These are phyloP conservation scores for Hypsizygus ulmarius DNA, from an alignment of 1,284 basidiomycete genomes.

Conservation along the genomic window DNA sequence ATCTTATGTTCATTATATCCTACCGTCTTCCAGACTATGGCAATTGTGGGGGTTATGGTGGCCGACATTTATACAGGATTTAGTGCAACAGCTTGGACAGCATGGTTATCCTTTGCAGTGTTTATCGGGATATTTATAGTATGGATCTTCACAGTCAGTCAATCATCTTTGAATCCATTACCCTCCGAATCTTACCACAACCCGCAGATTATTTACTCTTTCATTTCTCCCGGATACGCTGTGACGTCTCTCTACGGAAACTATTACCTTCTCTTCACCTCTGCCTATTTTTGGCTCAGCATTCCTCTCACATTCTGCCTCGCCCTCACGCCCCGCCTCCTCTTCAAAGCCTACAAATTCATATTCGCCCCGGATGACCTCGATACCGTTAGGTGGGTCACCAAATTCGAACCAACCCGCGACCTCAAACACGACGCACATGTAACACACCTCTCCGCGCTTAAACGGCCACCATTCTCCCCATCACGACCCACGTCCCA, in stretches of 20 bases:
- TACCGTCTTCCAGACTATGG: slow-evolving; percentile 60
- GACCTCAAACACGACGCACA: slow-evolving; percentile 36
- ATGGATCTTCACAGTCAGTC: slow-evolving; percentile 71
- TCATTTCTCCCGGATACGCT: slow-evolving; percentile 68
- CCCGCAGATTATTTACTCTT: slow-evolving; percentile 67
- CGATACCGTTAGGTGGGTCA: slow-evolving; percentile 69
- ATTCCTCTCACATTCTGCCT: slow-evolving; percentile 73
- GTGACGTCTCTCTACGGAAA: slow-evolving; percentile 69
- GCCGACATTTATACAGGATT: slow-evolving; percentile 87
- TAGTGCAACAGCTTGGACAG: slow-evolving; percentile 84
- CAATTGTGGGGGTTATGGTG: slow-evolving; percentile 71
- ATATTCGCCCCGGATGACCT: slow-evolving; percentile 79
- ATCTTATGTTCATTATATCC: slow-evolving; percentile 1
- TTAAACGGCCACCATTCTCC: slow-evolving; percentile 21
- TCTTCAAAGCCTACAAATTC: slow-evolving; percentile 70
- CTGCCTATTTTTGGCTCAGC: slow-evolving; percentile 86
- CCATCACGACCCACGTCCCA: slow-evolving; percentile 15
- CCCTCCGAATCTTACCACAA: neutral
- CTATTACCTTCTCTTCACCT: slow-evolving; percentile 76
- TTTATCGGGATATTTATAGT: slow-evolving; percentile 74
- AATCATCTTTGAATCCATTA: neutral
- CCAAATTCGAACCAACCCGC: slow-evolving; percentile 54
- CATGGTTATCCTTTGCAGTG: slow-evolving; percentile 83
- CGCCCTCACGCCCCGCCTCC: slow-evolving; percentile 73
- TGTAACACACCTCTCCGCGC: slow-evolving; percentile 41